phyloP scores from a whole-genome alignment of 2,329 filamentous ascomycete genomes.

The Colletotrichum camelliae region DNA sequence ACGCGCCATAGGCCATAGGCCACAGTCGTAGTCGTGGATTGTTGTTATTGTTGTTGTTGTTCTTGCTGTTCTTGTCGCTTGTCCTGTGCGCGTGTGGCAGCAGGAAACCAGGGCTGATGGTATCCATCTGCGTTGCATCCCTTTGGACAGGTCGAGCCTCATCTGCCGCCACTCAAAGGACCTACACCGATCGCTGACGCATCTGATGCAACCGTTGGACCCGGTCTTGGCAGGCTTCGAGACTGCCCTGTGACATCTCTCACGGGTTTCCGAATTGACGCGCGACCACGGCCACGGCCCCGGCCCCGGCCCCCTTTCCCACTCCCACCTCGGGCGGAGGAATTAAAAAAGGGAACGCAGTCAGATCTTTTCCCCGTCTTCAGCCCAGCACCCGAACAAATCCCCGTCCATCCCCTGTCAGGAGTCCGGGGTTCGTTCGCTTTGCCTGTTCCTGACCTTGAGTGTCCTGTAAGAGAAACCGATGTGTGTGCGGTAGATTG shows the following conservation, averaged over 20 bases:
- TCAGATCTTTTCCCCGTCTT: neutral
- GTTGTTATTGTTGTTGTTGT: neutral
- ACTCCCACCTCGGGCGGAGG: neutral
- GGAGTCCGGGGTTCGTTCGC: neutral
- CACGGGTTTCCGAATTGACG: neutral
- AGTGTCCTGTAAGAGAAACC: neutral
- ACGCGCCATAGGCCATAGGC: neutral
- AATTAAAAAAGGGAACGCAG: neutral
- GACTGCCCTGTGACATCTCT: conserved; percentile 8
- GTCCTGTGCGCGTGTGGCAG: neutral
- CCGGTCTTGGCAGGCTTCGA: conserved; percentile 16
- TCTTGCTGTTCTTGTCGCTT: neutral
- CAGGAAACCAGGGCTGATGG: neutral
- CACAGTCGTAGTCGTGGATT: neutral
- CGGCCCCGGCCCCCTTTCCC: neutral
- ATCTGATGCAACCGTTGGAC: conserved; percentile 3
- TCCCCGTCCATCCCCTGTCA: neutral
- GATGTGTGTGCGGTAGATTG: neutral
- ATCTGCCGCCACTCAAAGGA: neutral
- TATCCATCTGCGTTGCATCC: neutral
- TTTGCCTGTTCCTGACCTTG: neutral
- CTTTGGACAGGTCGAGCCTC: neutral
- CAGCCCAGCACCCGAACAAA: neutral
- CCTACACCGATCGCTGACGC: conserved; percentile 4
- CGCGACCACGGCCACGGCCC: neutral